A percentile compares a stretch with the other conserved stretches of the same genome.
phyloP scores from a whole-genome alignment of 2,329 filamentous ascomycete species.

The Trichoderma sp. region DNA sequence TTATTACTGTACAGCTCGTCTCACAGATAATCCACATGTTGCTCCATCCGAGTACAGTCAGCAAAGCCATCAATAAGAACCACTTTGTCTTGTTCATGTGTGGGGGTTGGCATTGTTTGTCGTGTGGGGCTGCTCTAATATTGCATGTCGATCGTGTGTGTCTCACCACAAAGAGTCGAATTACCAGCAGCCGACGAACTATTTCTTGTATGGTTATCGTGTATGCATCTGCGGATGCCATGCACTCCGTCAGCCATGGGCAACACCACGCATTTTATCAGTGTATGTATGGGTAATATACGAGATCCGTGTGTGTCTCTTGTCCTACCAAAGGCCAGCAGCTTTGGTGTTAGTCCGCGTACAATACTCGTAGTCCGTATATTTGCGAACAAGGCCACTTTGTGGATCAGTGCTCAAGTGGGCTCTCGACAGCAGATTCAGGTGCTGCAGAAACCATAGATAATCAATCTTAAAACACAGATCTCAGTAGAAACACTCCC shows the following conservation, averaged over 20 bases:
- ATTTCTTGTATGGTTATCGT: neutral
- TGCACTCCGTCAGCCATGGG: neutral
- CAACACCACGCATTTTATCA: neutral
- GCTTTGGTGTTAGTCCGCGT: neutral
- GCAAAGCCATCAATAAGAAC: neutral
- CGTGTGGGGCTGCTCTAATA: slow-evolving; percentile 11
- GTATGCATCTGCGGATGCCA: neutral
- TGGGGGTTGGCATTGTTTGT: neutral
- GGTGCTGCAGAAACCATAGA: neutral
- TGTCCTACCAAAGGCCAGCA: neutral
- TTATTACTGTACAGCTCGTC: neutral
- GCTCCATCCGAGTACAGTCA: neutral
- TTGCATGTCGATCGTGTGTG: slow-evolving; percentile 12
- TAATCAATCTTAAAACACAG: neutral
- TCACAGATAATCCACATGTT: neutral
- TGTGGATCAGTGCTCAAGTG: neutral
- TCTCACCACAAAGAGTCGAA: neutral
- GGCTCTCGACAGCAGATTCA: neutral
- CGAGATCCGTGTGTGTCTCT: neutral
- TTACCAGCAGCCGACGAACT: neutral
- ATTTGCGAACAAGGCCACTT: neutral
- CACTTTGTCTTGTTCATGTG: neutral
- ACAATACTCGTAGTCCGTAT: neutral
- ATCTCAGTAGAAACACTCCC: neutral
- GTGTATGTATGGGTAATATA: neutral